These are phyloP conservation scores for Domatiomyces globalis DNA, from an alignment of 2,329 filamentous ascomycete species.

Conservation along the genomic window DNA sequence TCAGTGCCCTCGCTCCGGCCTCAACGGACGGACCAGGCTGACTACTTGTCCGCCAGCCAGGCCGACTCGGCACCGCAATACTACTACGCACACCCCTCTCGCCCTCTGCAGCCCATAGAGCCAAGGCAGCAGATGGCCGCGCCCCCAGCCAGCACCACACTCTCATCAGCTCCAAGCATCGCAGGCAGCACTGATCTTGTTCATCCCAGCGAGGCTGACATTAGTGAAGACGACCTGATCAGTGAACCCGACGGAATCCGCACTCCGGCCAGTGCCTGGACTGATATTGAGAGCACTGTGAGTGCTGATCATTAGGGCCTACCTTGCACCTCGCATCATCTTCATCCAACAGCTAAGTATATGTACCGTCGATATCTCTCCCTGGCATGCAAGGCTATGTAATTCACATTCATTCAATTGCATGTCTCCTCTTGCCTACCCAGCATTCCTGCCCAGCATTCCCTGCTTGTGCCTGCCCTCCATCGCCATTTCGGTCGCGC, in stretches of 20 bases:
- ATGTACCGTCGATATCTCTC: too few species aligned
- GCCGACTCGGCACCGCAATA: conserved; percentile 21
- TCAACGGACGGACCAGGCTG: conserved; percentile 9
- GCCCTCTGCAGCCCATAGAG: not conserved
- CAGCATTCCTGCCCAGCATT: too few species aligned
- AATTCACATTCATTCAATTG: too few species aligned
- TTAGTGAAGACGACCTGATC: conserved; percentile 19
- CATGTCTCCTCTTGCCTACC: too few species aligned
- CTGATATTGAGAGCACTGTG: conserved; percentile 22
- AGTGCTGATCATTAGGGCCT: conserved; percentile 13
- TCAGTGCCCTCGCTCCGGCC: conserved; percentile 14
- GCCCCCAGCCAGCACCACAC: not conserved
- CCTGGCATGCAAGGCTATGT: too few species aligned
- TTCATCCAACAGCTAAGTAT: too few species aligned
- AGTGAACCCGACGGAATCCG: conserved; percentile 20
- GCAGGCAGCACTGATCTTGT: conserved; percentile 12
- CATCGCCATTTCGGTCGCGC: too few species aligned
- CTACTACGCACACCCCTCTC: conserved; percentile 20
- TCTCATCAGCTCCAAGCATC: conserved; percentile 11
- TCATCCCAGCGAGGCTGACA: conserved; percentile 16
- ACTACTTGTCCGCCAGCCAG: conserved; percentile 19
- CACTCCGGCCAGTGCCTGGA: conserved; percentile 22
- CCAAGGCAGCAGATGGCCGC: not conserved
- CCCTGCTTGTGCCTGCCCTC: too few species aligned
- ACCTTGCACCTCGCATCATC: too few species aligned